Evolutionary conservation across 306 rosid genomes (phyloP).

Genomic region (Rosa lucieae): DNA sequence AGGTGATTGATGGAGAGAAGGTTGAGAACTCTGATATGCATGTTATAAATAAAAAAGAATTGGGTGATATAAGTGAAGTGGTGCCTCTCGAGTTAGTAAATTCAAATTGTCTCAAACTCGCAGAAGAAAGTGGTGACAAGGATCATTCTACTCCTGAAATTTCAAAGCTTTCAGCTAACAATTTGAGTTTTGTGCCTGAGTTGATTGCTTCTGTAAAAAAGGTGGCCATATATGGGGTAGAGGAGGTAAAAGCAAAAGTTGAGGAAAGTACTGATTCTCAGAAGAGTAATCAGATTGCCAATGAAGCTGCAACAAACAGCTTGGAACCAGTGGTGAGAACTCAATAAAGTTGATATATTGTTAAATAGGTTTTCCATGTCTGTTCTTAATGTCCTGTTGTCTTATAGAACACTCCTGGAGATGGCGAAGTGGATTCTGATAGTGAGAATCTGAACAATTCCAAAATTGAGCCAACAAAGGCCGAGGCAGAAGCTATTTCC

Average conservation of each 20-base stretch:
- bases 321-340: slow-evolving; percentile 60
- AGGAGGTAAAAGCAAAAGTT: slow-evolving; percentile 51
- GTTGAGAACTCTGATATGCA: slow-evolving; percentile 36
- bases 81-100: slow-evolving; percentile 34
- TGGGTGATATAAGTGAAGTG: slow-evolving; percentile 31
- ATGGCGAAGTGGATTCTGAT: slow-evolving; percentile 65
- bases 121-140: slow-evolving; percentile 39
- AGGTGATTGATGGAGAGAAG: slow-evolving; percentile 28
- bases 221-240: slow-evolving; percentile 69
- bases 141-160: slow-evolving; percentile 45
- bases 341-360: slow-evolving; percentile 15
- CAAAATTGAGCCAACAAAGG: slow-evolving; percentile 88
- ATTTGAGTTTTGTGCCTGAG: slow-evolving; percentile 72
- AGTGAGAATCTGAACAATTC: slow-evolving; percentile 56
- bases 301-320: slow-evolving; percentile 55
- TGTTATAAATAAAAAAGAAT: slow-evolving; percentile 34
- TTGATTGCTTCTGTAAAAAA: slow-evolving; percentile 81
- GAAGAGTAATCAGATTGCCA: slow-evolving; percentile 29
- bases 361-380: slow-evolving; percentile 24
- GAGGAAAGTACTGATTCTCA: slow-evolving; percentile 37
- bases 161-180: slow-evolving; percentile 40
- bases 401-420: slow-evolving; percentile 65
- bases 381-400: slow-evolving; percentile 26
- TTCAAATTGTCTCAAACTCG: slow-evolving; percentile 34
- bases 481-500: slow-evolving; percentile 93